These are phyloP conservation scores for Colletotrichum agaves DNA, from an alignment of 2,329 filamentous ascomycete genomes.

Conservation along the genomic window DNA sequence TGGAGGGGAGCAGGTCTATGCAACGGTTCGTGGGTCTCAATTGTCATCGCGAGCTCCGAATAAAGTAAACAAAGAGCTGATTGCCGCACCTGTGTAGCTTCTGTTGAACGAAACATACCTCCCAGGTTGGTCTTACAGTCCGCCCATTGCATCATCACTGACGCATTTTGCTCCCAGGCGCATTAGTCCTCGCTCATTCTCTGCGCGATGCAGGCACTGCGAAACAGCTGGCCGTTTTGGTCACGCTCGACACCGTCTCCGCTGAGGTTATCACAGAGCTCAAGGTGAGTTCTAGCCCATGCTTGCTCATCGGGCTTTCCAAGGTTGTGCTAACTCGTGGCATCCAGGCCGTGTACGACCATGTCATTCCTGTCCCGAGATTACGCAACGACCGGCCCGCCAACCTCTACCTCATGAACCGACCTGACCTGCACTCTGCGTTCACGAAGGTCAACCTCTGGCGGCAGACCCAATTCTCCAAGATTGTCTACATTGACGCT, in stretches of 20 bases:
- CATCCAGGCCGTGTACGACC: conserved; percentile 82
- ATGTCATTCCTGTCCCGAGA: conserved; percentile 84
- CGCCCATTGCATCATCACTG: conserved; percentile 35
- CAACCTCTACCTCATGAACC: conserved; percentile 92
- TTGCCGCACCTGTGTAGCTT: conserved; percentile 67
- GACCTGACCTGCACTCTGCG: conserved; percentile 87
- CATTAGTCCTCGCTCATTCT: conserved; percentile 92
- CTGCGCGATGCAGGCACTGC: conserved; percentile 88
- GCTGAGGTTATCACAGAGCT: conserved; percentile 81
- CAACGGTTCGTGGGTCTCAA: conserved; percentile 59
- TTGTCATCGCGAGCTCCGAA: conserved; percentile 1
- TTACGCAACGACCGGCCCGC: conserved; percentile 80
- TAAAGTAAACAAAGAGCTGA: conserved; percentile 40
- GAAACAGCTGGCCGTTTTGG: conserved; percentile 86
- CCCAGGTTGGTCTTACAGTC: conserved; percentile 72
- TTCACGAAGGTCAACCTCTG: conserved; percentile 98
- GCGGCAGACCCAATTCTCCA: conserved; percentile 89
- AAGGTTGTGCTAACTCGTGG: background rate
- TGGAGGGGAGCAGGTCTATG: conserved; percentile 63
- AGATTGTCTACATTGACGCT: conserved; percentile 94
- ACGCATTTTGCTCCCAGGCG: conserved; percentile 66
- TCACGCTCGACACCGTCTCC: conserved; percentile 84
- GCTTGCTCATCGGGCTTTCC: background rate
- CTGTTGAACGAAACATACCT: conserved; percentile 93
- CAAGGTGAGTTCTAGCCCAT: conserved; percentile 61